Percentiles rank a stretch among this genome's conserved stretches.
Conservation (phyloP, 495 filamentous ascomycete species). For the Hypomontagnella submonticulosa region DNA sequence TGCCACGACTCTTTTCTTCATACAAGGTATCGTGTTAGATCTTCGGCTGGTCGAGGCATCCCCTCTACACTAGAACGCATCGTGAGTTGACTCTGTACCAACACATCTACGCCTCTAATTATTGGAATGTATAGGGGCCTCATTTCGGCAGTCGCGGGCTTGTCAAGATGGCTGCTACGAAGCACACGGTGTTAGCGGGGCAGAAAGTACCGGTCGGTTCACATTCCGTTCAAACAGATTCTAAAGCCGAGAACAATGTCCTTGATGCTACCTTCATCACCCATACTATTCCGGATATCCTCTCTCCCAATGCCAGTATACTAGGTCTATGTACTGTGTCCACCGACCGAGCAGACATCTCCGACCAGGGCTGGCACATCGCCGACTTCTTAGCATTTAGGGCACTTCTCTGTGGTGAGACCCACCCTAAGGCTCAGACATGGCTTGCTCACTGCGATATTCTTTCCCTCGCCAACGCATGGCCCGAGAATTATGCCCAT, state of each 20-base stretch:
- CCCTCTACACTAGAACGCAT: no score
- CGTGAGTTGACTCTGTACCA: no score
- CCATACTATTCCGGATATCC: constrained; percentile 49
- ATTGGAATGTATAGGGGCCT: no score
- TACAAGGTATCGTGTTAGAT: no score
- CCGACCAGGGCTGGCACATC: constrained; percentile 52
- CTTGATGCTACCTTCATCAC: constrained; percentile 44
- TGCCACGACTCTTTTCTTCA: no score
- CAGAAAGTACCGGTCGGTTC: background rate
- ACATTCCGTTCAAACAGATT: background rate
- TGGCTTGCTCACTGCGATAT: constrained; percentile 48
- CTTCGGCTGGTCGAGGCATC: no score
- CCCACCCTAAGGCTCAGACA: constrained; percentile 37
- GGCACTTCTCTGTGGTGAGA: constrained; percentile 46
- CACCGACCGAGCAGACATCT: constrained; percentile 30
- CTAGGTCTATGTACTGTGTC: constrained; percentile 51
- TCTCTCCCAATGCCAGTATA: constrained; percentile 32
- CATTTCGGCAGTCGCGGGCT: no score
- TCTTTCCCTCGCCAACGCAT: constrained; percentile 19
- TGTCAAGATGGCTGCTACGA: no score
- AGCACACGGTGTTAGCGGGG: no score
- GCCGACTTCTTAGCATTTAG: constrained; percentile 53
- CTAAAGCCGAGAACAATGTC: constrained; percentile 3
- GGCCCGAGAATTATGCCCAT: constrained; percentile 35
- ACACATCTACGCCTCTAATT: no score